Conservation (phyloP, 192 early-diverging fungal genomes). For the Podila minutissima region DNA sequence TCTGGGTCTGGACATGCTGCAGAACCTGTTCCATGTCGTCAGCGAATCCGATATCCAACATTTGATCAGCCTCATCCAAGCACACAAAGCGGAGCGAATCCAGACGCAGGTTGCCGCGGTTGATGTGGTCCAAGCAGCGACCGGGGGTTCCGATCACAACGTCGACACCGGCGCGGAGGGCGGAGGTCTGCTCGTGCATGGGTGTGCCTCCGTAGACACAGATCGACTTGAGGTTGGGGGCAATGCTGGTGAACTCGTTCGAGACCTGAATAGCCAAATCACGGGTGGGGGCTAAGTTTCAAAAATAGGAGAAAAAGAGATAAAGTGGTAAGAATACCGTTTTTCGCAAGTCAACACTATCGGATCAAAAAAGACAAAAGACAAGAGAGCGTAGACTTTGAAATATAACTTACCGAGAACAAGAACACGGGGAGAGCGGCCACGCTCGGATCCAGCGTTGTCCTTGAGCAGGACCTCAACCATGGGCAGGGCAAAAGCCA, state of each 20-base stretch:
- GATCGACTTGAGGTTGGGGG: conserved; percentile 68
- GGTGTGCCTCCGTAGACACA: conserved; percentile 93
- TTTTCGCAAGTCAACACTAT: conserved; percentile 56
- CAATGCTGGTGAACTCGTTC: conserved; percentile 77
- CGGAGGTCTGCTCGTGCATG: conserved; percentile 85
- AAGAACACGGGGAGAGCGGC: conserved; percentile 61
- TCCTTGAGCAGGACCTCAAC: conserved; percentile 67
- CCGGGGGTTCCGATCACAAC: conserved; percentile 89
- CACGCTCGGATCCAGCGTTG: conserved; percentile 35
- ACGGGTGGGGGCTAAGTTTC: conserved; percentile 75
- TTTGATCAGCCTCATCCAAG: conserved; percentile 87
- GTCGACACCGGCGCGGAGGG: conserved; percentile 79
- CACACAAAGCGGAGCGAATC: conserved; percentile 68
- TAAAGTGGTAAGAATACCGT: conserved; percentile 35
- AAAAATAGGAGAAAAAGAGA: conserved; percentile 49
- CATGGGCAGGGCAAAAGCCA: conserved; percentile 83
- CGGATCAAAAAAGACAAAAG: conserved; percentile 7
- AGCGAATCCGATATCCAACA: conserved; percentile 84
- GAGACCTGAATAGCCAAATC: conserved; percentile 92
- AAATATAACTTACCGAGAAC: conserved; percentile 51
- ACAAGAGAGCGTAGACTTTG: neutral
- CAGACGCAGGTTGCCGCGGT: conserved; percentile 80
- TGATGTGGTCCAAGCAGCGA: conserved; percentile 83
- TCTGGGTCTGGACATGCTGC: conserved; percentile 80
- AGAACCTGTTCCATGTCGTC: conserved; percentile 86